A percentile compares a stretch with the other conserved stretches of the same genome.
phyloP scores from a whole-genome alignment of 2,329 filamentous ascomycete species.

The Fusarium palustre region DNA sequence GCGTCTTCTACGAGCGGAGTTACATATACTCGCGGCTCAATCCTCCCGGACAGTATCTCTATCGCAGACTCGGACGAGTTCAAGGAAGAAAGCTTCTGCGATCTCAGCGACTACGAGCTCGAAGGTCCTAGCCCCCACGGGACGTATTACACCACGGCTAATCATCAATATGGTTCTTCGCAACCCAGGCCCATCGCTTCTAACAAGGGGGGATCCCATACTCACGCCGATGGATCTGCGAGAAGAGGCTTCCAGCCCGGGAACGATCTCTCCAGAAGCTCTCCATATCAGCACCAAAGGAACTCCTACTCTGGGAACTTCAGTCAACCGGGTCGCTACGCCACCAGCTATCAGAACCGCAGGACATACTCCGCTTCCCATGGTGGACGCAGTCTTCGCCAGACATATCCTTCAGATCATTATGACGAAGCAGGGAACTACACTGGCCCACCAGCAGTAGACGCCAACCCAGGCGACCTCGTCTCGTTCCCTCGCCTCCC shows the following conservation, averaged over 20 bases:
- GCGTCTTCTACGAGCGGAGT: slow-evolving; percentile 7
- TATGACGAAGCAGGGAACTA: slow-evolving; percentile 33
- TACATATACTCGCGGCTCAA: slow-evolving; percentile 4
- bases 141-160: slow-evolving; percentile 18
- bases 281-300: slow-evolving; percentile 2
- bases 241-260: background rate
- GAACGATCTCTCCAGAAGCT: slow-evolving; percentile 7
- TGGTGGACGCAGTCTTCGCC: slow-evolving; percentile 16
- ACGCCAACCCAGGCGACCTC: slow-evolving; percentile 1
- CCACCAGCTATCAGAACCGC: slow-evolving; percentile 22
- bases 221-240: background rate
- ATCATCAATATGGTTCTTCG: slow-evolving; percentile 1
- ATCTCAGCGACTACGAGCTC: background rate
- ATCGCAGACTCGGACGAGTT: background rate
- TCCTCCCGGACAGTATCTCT: background rate
- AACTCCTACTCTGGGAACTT: slow-evolving; percentile 29
- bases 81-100: slow-evolving; percentile 16
- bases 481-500: slow-evolving; percentile 34
- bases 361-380: slow-evolving; percentile 20
- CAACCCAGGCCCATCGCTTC: slow-evolving; percentile 3
- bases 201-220: background rate
- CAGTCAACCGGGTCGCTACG: slow-evolving; percentile 21
- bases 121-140: slow-evolving; percentile 21
- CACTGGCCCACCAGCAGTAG: slow-evolving; percentile 14
- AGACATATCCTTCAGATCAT: slow-evolving; percentile 31